Conservation (phyloP, 2,329 filamentous ascomycete species). For the Aspergillus pseudoviridinutans region DNA sequence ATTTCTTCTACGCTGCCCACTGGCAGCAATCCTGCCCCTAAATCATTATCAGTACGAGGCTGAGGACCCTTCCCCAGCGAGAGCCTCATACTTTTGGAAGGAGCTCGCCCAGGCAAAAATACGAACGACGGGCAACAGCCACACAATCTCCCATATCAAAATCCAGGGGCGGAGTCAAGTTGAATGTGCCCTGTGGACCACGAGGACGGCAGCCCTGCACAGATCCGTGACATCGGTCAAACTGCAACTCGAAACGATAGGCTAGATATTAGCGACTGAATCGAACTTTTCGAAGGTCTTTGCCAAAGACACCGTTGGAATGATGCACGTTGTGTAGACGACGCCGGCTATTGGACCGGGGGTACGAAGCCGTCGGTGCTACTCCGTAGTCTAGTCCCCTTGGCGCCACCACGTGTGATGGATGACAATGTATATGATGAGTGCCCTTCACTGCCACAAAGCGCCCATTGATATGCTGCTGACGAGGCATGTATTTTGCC, state of each 20-base stretch:
- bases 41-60: background rate
- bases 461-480: background rate
- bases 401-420: background rate
- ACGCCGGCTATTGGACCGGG: background rate
- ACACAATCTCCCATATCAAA: background rate
- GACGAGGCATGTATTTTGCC: background rate
- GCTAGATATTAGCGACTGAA: background rate
- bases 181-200: background rate
- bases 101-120: background rate
- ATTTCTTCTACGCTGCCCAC: background rate
- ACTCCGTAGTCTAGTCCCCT: background rate
- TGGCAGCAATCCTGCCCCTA: background rate
- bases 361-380: background rate
- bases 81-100: background rate
- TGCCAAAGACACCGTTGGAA: background rate
- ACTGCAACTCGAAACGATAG: background rate
- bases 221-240: background rate
- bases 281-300: background rate
- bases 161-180: background rate
- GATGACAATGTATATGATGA: background rate
- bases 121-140: background rate
- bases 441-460: background rate
- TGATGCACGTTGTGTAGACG: background rate
- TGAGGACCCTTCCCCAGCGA: background rate
- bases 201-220: background rate